Conservation (phyloP, 1,139 yeast genomes). For the Scheffersomyces titani region DNA sequence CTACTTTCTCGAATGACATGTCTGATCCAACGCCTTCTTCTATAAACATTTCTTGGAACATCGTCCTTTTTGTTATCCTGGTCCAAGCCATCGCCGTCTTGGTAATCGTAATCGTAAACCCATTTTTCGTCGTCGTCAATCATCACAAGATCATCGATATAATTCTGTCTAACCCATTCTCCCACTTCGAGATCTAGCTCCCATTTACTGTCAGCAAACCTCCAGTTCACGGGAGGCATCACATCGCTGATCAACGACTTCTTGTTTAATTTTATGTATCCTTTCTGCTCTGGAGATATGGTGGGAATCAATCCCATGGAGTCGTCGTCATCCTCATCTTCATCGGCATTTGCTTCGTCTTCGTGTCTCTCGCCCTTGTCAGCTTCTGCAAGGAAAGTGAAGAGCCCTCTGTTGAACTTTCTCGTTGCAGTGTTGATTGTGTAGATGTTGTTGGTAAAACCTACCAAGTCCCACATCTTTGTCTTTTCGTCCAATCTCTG, state of each 20-base stretch:
- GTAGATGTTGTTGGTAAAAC: slow-evolving; percentile 57
- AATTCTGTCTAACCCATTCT: slow-evolving; percentile 55
- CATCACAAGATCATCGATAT: slow-evolving; percentile 53
- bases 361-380: slow-evolving; percentile 12
- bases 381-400: background rate
- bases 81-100: slow-evolving; percentile 2
- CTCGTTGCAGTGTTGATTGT: slow-evolving; percentile 40
- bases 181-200: slow-evolving; percentile 57
- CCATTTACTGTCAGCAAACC: slow-evolving; percentile 52
- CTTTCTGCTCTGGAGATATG: background rate
- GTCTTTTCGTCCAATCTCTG: slow-evolving; percentile 54
- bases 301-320: background rate
- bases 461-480: slow-evolving; percentile 61
- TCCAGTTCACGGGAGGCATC: slow-evolving; percentile 61
- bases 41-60: slow-evolving; percentile 23
- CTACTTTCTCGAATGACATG: slow-evolving; percentile 26
- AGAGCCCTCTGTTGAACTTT: slow-evolving; percentile 11
- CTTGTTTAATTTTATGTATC: slow-evolving; percentile 12
- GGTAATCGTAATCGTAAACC: slow-evolving; percentile 59
- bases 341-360: slow-evolving; percentile 4
- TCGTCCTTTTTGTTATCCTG: slow-evolving; percentile 1
- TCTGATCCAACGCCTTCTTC: slow-evolving; percentile 60
- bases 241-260: slow-evolving; percentile 34
- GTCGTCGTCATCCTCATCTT: slow-evolving; percentile 14
- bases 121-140: slow-evolving; percentile 73